A percentile compares a stretch with the other conserved stretches of the same genome.
phyloP scores from a whole-genome alignment of 257 asterid genomes.

The Salvia splendens region DNA sequence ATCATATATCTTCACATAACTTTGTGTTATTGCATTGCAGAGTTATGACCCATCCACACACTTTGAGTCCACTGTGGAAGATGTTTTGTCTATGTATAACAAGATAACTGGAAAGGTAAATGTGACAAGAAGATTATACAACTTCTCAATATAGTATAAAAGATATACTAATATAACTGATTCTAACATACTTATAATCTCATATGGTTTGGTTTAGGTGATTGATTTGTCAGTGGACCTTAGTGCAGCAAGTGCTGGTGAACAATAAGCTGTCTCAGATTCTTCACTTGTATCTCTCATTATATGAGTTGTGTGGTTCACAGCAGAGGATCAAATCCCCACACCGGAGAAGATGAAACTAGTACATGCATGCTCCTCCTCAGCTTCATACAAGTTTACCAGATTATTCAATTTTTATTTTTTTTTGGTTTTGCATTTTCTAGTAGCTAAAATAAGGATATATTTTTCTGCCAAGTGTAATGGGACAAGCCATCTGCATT shows the following conservation, averaged over 20 bases:
- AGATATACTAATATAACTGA: background rate
- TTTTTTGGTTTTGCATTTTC: background rate
- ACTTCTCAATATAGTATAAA: conserved; percentile 2
- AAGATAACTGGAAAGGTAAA: conserved; percentile 85
- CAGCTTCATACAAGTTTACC: conserved; percentile 15
- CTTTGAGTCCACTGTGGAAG: conserved; percentile 79
- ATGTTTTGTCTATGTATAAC: conserved; percentile 75
- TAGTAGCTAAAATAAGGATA: conserved; percentile 23
- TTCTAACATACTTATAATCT: background rate
- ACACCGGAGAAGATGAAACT: background rate
- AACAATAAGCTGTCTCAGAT: conserved; percentile 46
- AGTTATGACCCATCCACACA: conserved; percentile 84
- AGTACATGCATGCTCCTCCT: conserved; percentile 22
- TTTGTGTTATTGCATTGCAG: conserved; percentile 42
- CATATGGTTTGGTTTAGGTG: conserved; percentile 41
- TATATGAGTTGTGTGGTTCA: background rate
- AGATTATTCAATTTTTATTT: conserved; percentile 9
- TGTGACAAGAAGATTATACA: background rate
- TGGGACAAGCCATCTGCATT: background rate
- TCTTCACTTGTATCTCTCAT: background rate
- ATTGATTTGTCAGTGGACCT: conserved; percentile 91
- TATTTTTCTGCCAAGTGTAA: conserved; percentile 7
- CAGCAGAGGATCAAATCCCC: background rate
- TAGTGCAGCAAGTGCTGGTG: conserved; percentile 89
- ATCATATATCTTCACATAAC: background rate